Conservation (phyloP, 177 flowering plant species). For the Tripterygium wilfordii region DNA sequence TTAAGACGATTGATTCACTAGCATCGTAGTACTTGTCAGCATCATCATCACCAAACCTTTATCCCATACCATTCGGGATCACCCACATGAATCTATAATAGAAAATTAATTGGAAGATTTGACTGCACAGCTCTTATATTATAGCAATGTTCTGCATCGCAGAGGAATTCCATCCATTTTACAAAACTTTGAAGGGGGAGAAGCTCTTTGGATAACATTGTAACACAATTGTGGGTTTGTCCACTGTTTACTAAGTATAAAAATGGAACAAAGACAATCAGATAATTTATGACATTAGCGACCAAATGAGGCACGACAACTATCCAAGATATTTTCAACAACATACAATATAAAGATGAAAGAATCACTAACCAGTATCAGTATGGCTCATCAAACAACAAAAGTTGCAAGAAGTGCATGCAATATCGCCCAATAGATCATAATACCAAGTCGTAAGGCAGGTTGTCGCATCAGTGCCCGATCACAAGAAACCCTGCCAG, state of each 20-base stretch:
- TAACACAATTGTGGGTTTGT: too few species aligned
- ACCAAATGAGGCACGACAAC: too few species aligned
- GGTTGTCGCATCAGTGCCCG: slow-evolving; percentile 93
- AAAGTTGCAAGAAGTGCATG: slow-evolving; percentile 72
- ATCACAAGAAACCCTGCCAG: slow-evolving; percentile 89
- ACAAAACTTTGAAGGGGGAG: not conserved
- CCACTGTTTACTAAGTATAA: too few species aligned
- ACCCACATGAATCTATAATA: too few species aligned
- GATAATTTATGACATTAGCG: too few species aligned
- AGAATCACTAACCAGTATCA: slow-evolving; percentile 22
- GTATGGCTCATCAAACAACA: slow-evolving; percentile 45
- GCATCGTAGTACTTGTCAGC: too few species aligned
- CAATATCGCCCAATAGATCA: slow-evolving; percentile 77
- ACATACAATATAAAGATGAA: not conserved
- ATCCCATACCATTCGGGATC: too few species aligned
- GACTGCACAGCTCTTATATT: not conserved
- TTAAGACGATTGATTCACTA: too few species aligned
- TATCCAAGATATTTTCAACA: too few species aligned
- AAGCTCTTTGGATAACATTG: too few species aligned
- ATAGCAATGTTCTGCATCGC: not conserved
- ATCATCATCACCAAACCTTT: too few species aligned
- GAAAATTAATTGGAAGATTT: not conserved
- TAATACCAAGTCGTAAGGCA: slow-evolving; percentile 76
- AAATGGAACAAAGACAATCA: too few species aligned
- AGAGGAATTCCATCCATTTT: not conserved